Conservation (phyloP, 2,329 filamentous ascomycete genomes). For the Pyrenochaeta sp. region DNA sequence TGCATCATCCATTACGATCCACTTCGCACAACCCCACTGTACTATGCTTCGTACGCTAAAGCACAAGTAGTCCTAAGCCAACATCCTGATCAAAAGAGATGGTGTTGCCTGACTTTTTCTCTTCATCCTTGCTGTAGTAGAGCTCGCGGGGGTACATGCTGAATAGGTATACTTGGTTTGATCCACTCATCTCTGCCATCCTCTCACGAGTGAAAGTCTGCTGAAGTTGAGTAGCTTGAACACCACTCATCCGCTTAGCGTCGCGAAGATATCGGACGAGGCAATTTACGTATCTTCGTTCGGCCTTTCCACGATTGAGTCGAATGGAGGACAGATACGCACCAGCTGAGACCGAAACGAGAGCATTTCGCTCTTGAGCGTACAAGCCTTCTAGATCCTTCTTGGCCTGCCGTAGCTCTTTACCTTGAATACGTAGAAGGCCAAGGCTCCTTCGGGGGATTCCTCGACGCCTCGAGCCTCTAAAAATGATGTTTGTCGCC, state of each 20-base stretch:
- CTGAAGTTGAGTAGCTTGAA: constrained; percentile 15
- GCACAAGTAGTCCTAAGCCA: neutral
- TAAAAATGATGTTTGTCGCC: neutral
- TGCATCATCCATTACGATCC: too few relatives aligned
- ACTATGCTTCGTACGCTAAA: too few relatives aligned
- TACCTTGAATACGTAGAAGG: constrained; percentile 6
- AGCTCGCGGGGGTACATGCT: constrained; percentile 15
- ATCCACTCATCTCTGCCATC: constrained; percentile 11
- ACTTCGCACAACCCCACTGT: too few relatives aligned
- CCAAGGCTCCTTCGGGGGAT: neutral
- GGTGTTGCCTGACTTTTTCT: neutral
- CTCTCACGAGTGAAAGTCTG: constrained; percentile 19
- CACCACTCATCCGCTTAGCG: constrained; percentile 15
- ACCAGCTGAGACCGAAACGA: neutral
- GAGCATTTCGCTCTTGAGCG: constrained; percentile 14
- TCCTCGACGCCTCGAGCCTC: neutral
- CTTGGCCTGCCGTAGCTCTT: constrained; percentile 15
- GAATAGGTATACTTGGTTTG: constrained; percentile 16
- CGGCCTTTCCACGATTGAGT: constrained; percentile 14
- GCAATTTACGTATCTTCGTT: constrained; percentile 29
- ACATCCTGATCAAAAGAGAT: neutral
- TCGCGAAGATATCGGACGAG: constrained; percentile 26
- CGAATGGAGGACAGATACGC: constrained; percentile 3
- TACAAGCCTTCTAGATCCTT: constrained; percentile 19
- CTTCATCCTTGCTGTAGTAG: neutral